phyloP scores from a whole-genome alignment of 2,329 filamentous ascomycete species.

The Fusarium sp. region DNA sequence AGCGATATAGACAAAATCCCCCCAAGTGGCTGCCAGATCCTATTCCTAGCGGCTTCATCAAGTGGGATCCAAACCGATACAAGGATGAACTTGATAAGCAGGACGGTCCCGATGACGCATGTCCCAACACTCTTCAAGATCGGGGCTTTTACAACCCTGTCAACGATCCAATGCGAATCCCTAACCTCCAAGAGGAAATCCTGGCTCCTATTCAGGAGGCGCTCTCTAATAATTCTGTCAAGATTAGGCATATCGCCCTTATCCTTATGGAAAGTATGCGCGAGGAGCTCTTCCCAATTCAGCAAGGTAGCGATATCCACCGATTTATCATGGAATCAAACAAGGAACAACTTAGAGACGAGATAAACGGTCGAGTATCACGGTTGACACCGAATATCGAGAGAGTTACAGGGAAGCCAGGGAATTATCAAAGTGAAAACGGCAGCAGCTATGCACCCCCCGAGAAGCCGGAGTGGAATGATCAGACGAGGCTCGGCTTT shows the following conservation, averaged over 20 bases:
- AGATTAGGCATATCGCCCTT: slow-evolving; percentile 55
- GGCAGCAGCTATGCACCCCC: slow-evolving; percentile 41
- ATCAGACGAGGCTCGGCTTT: slow-evolving; percentile 29
- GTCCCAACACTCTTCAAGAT: slow-evolving; percentile 25
- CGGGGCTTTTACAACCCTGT: slow-evolving; percentile 48
- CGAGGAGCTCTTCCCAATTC: slow-evolving; percentile 56
- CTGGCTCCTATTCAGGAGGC: slow-evolving; percentile 40
- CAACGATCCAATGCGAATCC: slow-evolving; percentile 52
- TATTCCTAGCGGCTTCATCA: slow-evolving; percentile 41
- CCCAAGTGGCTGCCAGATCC: slow-evolving; percentile 44
- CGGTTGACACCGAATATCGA: slow-evolving; percentile 43
- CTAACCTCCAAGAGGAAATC: slow-evolving; percentile 49
- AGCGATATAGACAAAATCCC: slow-evolving; percentile 37
- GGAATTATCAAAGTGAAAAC: slow-evolving; percentile 31
- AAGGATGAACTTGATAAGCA: slow-evolving; percentile 35
- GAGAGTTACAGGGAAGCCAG: slow-evolving; percentile 35
- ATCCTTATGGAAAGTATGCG: slow-evolving; percentile 56
- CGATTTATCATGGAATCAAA: slow-evolving; percentile 47
- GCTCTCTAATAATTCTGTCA: slow-evolving; percentile 42
- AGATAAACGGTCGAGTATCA: slow-evolving; percentile 42
- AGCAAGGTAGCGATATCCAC: slow-evolving; percentile 51
- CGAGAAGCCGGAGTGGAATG: slow-evolving; percentile 39
- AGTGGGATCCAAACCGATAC: slow-evolving; percentile 43
- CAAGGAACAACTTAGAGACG: slow-evolving; percentile 44
- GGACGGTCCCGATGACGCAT: slow-evolving; percentile 25